These are phyloP conservation scores for Eutrema heterophyllum DNA, from an alignment of 345 rosid genomes.

Conservation along the genomic window DNA sequence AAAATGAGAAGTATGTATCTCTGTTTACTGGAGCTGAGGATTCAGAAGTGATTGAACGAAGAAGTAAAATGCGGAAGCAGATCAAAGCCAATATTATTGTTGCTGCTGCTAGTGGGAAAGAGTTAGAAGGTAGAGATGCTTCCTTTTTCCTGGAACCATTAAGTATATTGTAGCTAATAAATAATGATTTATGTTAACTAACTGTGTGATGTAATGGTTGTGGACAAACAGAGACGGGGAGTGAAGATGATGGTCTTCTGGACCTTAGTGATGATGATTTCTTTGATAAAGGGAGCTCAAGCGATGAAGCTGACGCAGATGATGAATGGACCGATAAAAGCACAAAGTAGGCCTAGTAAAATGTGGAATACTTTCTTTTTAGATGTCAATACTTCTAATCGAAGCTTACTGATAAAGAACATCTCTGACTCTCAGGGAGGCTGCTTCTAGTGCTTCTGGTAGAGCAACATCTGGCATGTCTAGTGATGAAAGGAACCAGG, in stretches of 20 bases:
- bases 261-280: constrained; percentile 97
- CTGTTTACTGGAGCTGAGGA: constrained; percentile 81
- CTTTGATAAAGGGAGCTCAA: constrained; percentile 82
- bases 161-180: background rate
- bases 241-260: constrained; percentile 95
- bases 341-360: constrained; percentile 50
- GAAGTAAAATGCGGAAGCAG: constrained; percentile 89
- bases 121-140: constrained; percentile 74
- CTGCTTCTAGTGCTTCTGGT: constrained; percentile 92
- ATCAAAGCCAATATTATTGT: constrained; percentile 84
- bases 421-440: constrained; percentile 57
- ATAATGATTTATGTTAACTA: background rate
- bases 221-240: constrained; percentile 78
- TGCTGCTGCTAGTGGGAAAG: constrained; percentile 98
- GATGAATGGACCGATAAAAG: constrained; percentile 98
- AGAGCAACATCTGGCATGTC: constrained; percentile 93
- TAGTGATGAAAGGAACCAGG: constrained; percentile 97
- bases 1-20: constrained; percentile 94
- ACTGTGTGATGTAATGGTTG: background rate
- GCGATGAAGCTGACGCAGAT: constrained; percentile 98
- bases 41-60: constrained; percentile 56
- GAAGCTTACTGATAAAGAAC: no score
- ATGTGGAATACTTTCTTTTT: background rate
- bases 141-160: background rate
- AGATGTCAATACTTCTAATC: background rate